Base-by-base conservation (phyloP, 148 eudicot genomes). In the Vaccinium corymbosum region DNA sequence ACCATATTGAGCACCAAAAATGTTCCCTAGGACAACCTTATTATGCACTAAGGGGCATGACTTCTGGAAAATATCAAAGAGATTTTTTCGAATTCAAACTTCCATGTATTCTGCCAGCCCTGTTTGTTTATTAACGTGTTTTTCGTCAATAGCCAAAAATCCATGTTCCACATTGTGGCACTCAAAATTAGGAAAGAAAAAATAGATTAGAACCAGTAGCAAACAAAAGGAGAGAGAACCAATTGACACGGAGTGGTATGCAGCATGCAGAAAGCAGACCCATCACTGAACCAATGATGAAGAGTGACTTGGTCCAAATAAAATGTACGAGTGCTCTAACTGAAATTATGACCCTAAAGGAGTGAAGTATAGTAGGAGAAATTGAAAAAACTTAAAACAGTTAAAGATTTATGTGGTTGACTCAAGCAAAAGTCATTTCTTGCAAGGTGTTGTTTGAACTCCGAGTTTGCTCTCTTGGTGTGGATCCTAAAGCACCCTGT, bases 171-270 rank as follows among this genome's bases (percentile, higher is more conserved):
- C 59, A 78, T 49, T 50, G 5, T 12, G 22, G 64, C 70, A 79
- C n/a, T 79, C 38, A 57, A 79, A 57, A 57, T 35, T 55, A 79
- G 81, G 19, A 35, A 56, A 56, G 70, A 19, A 56, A 14, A 80
- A 56, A 9, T 17, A 55, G n/a, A 80, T 52, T 80, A 59, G 29
- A 57, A 80, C 27, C 71, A 80, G 71, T 32, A 16, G 51, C 81
- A 79, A 56, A 57, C 20, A 57, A 56, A 12, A 79, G n/a, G 49
- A 79, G 81, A 79, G 81, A 14, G 7, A 32, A 56, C 51, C 70
- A 57, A 56, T 35, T 57, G 50, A 32, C 70, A 79, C 38, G 3
- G 51, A 1, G 27, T 35, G 17, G 51, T 19, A 35, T 75, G 46
- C 25, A 46, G 50, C 71, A 55, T 55, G 48, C 4, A 7, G 49